Base-by-base conservation (phyloP, 768 basidiomycete species). In the Boletus sp. region DNA sequence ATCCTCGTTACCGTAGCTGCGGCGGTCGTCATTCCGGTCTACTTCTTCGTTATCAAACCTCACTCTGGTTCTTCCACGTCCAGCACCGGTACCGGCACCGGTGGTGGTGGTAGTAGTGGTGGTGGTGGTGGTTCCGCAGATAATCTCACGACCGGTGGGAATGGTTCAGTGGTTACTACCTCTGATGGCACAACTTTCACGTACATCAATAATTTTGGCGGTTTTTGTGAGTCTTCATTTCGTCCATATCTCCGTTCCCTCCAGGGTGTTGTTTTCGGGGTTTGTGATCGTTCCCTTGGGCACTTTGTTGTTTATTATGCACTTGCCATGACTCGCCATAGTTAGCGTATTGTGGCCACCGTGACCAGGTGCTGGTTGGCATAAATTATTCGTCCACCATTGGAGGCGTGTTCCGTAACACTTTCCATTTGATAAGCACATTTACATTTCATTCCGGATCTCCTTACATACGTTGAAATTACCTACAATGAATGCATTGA, bases 171-270 rank as follows among this genome's bases (percentile, higher is more conserved):
- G 5, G 72, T 93, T 48, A 82, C 77, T 8, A 74, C 77, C 19
- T 82, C 79, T 3, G 80, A 92, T 64, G 93, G 93, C 1, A 72
- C 81, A 1, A 83, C 79, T 1, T 88, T 93, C 70, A 82, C 77
- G 3, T 95, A 96, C 68, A 76, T 75, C 54, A 95, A 94, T 70
- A 72, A 79, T 19, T 88, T 90, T 65, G 90, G 84, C 33, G 88
- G 88, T 38, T 82, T 79, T 63, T 88, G 86, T 85, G 67, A 79
- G 83, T 51, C 25, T 55, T 45, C 51, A 29, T 46, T 10, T 38
- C 19, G 37, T 51, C 5, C 29, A 29, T 41, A 33, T 34, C 33
- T 40, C 9, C 42, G 15, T 42, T 45, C 32, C 32, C 32, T 34
- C 15, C 23, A 37, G 17, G 7, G 11, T 29, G 32, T n/a, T 13